A percentile compares a stretch with the other conserved stretches of the same genome.
Evolutionary conservation across 108 stramenopile species (phyloP).

Genomic region (Cylindrotheca fusiformis): DNA sequence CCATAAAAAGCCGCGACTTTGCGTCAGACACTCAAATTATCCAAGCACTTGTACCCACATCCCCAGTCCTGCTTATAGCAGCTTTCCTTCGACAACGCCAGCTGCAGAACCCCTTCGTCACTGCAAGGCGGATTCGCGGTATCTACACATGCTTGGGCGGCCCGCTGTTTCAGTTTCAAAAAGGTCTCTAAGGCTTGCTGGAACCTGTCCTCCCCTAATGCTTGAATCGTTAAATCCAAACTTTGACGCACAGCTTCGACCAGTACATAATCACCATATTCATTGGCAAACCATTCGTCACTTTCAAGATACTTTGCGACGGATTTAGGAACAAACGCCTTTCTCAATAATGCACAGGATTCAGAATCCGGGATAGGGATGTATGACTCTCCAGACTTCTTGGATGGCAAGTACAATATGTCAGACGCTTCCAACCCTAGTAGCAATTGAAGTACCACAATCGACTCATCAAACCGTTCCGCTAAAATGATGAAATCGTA

Average conservation of each 20-base stretch:
- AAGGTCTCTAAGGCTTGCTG: background rate
- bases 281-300: conserved; percentile 19
- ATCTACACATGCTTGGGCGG: conserved; percentile 2
- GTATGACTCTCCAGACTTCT: background rate
- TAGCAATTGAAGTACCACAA: conserved; percentile 26
- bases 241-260: background rate
- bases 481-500: conserved; percentile 40
- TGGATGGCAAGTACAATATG: conserved; percentile 1
- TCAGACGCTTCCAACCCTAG: conserved; percentile 13
- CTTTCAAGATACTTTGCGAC: conserved; percentile 9
- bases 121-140: conserved; percentile 12
- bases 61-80: conserved; percentile 20
- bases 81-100: conserved; percentile 1
- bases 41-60: conserved; percentile 21
- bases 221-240: conserved; percentile 1
- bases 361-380: background rate
- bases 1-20: too few relatives aligned
- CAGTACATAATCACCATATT: conserved; percentile 17
- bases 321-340: background rate
- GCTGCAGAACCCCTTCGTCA: background rate
- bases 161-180: too few relatives aligned
- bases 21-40: too few relatives aligned
- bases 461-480: conserved; percentile 32
- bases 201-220: conserved; percentile 1
- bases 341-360: background rate